Conservation (phyloP, 2,329 filamentous ascomycete genomes). For the Cadophora sp. region DNA sequence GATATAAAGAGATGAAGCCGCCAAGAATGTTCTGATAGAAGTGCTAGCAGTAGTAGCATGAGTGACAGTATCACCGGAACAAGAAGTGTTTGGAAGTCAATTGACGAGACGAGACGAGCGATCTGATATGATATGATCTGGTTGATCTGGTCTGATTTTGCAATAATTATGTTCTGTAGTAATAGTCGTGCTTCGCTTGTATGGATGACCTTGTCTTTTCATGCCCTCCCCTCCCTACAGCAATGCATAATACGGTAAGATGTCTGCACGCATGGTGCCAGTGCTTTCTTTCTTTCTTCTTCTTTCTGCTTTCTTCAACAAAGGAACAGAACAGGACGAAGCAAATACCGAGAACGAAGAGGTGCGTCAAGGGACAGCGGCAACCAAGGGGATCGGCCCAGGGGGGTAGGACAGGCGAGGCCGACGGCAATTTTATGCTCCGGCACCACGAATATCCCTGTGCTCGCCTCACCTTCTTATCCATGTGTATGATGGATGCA, state of each 20-base stretch:
- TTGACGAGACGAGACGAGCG: slow-evolving; percentile 2
- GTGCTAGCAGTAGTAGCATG: not conserved
- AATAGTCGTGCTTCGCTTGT: not conserved
- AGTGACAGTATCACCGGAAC: not conserved
- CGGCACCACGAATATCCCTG: not conserved
- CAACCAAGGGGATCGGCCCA: slow-evolving; percentile 4
- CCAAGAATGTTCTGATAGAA: not conserved
- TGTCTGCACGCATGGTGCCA: not conserved
- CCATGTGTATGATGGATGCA: too few relatives aligned
- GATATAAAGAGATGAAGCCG: not conserved
- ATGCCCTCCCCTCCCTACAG: not conserved
- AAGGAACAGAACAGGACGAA: not conserved
- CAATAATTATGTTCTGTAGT: not conserved
- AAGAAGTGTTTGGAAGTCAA: slow-evolving; percentile 15
- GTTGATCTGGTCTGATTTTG: too few relatives aligned
- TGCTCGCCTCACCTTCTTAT: too few relatives aligned
- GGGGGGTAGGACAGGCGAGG: not conserved
- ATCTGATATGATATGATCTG: not conserved
- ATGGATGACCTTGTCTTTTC: not conserved
- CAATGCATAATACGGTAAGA: not conserved
- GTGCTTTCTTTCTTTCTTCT: not conserved
- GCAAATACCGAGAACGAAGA: not conserved
- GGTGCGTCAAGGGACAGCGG: too few relatives aligned
- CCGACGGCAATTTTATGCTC: slow-evolving; percentile 14
- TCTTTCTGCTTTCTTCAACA: slow-evolving; percentile 6